Evolutionary conservation across 176 grass and related monocot species (phyloP), one percentile per base, ranked within the genome.

Genomic region (Leersia perrieri): DNA sequence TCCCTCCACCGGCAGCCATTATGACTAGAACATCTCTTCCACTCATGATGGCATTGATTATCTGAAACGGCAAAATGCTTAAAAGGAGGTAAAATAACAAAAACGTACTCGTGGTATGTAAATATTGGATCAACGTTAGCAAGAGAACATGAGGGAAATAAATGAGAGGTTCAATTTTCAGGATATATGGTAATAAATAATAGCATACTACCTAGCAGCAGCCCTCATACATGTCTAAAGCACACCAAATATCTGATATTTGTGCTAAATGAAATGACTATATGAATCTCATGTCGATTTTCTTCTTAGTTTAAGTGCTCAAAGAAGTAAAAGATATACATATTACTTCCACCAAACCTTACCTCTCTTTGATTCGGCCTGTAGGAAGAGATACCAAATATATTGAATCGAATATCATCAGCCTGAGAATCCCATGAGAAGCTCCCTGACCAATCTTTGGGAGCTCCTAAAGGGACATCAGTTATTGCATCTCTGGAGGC

Each of bases 1-100:
- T 98, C 65, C 92, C 95, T 51, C 95, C 90, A 49, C 95, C 95
- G 76, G 95, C 90, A 75, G 92, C 95, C 95, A 98, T 98, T 90
- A 98, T 98, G 68, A 98, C 92, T 65, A 97, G 83, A 68, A 89
- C 83, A 80, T 98, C 95, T 80, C 83, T 92, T 77, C 90, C 83
- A 83, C 92, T 98, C 90, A 98, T 94, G 82, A 92, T 73, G 47
- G 92, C 84, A 77, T 98, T 97, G 81, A 97, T 94, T 87, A 98
- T 98, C 95, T 98, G 77, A 29, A 82, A 84, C 39, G 9, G 66
- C 34, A 63, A 63, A 47, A 76, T 68, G n/a, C 47, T 83, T 78
- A 85, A 14, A 38, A 79, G 57, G 71, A 70, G 70, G 75, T 20
- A 82, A 45, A 72, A 53, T 29, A 70, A 34, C 33, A 63, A 2